Percentiles rank a stretch among this genome's conserved stretches.
phyloP scores from a whole-genome alignment of 202 grass and related monocot genomes.

The Panicum virgatum region DNA sequence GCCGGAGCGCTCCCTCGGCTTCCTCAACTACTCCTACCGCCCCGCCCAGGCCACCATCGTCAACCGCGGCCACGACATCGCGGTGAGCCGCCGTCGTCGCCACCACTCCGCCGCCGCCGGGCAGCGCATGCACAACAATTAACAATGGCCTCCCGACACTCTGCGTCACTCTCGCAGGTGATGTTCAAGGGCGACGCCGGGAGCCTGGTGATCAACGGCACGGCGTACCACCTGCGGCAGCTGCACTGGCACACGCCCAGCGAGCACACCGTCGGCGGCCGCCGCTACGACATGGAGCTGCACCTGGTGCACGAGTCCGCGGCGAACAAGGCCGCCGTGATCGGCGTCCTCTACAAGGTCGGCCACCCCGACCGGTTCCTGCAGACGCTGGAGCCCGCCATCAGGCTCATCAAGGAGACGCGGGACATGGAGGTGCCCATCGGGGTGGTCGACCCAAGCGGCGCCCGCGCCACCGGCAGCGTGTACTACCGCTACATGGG shows the following conservation, averaged over 20 bases:
- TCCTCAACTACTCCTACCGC: conserved; percentile 48
- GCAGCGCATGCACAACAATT: no score
- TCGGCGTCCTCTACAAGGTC: conserved; percentile 47
- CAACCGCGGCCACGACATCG: conserved; percentile 78
- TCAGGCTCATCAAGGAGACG: conserved; percentile 26
- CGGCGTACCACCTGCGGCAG: conserved; percentile 46
- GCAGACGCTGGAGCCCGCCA: conserved; percentile 36
- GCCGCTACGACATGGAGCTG: conserved; percentile 58
- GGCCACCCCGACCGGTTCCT: conserved; percentile 49
- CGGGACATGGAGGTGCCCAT: conserved; percentile 34
- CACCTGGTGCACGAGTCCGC: conserved; percentile 58
- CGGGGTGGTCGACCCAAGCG: conserved; percentile 37
- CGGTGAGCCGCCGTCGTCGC: no score
- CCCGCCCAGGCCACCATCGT: conserved; percentile 43
- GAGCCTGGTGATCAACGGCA: conserved; percentile 48
- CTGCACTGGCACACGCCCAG: conserved; percentile 81
- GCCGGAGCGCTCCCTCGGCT: conserved; percentile 42
- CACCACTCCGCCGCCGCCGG: no score
- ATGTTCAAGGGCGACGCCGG: conserved; percentile 51
- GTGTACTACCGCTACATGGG: conserved; percentile 74
- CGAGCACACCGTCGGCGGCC: conserved; percentile 66
- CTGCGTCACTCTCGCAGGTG: conserved; percentile 15
- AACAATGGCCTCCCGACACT: no score
- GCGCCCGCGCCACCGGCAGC: conserved; percentile 12
- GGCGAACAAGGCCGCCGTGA: conserved; percentile 27